A percentile compares a stretch with the other conserved stretches of the same genome.
Evolutionary conservation across 2,329 filamentous ascomycete genomes (phyloP).

Genomic region (Fusarium sp.): DNA sequence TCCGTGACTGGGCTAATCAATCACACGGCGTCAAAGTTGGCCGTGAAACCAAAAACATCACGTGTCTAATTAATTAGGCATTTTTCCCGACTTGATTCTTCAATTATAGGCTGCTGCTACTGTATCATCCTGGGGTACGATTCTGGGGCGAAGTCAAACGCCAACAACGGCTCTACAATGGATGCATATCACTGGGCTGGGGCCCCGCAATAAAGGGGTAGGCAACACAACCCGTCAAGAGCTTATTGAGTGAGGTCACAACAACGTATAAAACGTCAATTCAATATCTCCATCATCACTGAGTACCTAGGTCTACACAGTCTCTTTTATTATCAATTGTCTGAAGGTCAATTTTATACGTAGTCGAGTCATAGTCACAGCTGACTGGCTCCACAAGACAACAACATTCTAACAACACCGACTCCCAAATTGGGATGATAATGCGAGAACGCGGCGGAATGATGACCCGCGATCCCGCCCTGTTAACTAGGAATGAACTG

Average conservation of each 20-base stretch:
- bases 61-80: neutral
- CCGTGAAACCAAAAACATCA: neutral
- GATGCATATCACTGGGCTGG: neutral
- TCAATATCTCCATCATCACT: neutral
- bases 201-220: constrained; percentile 11
- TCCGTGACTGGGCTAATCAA: neutral
- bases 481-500: constrained; percentile 28
- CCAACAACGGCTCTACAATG: constrained; percentile 7
- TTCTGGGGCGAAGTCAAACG: constrained; percentile 13
- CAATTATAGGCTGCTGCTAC: neutral
- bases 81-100: neutral
- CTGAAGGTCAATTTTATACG: too few relatives aligned
- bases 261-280: neutral
- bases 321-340: neutral
- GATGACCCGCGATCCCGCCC: constrained; percentile 48
- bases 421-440: constrained; percentile 35
- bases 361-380: too few relatives aligned
- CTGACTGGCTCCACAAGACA: neutral
- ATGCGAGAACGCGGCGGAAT: constrained; percentile 48
- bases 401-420: neutral
- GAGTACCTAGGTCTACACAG: neutral
- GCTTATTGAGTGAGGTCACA: neutral
- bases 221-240: neutral
- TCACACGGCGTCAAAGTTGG: neutral
- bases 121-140: neutral